These are phyloP conservation scores for Chlorophyllum brunneum DNA, from an alignment of 768 basidiomycete genomes.

Conservation along the genomic window DNA sequence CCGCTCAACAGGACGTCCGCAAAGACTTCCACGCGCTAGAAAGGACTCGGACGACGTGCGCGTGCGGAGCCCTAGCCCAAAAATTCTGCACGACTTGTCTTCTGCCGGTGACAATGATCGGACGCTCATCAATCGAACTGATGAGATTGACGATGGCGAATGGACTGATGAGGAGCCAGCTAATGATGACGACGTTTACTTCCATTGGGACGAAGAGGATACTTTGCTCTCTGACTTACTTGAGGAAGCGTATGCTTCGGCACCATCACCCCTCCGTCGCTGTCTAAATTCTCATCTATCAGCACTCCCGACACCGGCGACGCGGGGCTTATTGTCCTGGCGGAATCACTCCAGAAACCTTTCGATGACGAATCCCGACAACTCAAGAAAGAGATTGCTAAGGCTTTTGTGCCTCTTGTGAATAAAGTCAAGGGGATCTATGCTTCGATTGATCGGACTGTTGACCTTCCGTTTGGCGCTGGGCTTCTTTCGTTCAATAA, in stretches of 20 bases:
- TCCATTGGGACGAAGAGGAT: slow-evolving; percentile 50
- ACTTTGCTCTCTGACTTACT: slow-evolving; percentile 48
- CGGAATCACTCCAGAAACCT: slow-evolving; percentile 37
- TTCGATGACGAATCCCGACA: slow-evolving; percentile 35
- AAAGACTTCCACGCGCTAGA: not conserved
- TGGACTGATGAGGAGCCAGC: slow-evolving; percentile 21
- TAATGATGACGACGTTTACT: slow-evolving; percentile 27
- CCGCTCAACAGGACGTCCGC: not conserved
- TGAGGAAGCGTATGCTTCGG: slow-evolving; percentile 33
- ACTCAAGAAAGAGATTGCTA: slow-evolving; percentile 36
- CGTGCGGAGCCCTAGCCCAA: slow-evolving; percentile 1
- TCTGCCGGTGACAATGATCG: slow-evolving; percentile 9
- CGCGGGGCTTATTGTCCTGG: slow-evolving; percentile 30
- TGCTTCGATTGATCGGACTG: slow-evolving; percentile 31
- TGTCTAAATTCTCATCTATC: slow-evolving; percentile 10
- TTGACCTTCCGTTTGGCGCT: slow-evolving; percentile 33
- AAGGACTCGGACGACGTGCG: not conserved
- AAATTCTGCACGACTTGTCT: slow-evolving; percentile 6
- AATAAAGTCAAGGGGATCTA: slow-evolving; percentile 43
- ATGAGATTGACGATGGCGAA: slow-evolving; percentile 16
- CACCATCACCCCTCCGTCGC: slow-evolving; percentile 14
- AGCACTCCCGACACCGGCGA: slow-evolving; percentile 26
- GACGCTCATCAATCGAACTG: slow-evolving; percentile 11
- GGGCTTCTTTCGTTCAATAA: slow-evolving; percentile 53
- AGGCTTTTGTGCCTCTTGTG: slow-evolving; percentile 41